Evolutionary conservation across 108 stramenopile species (phyloP), one percentile per base, ranked within the genome.

Genomic region (Pseudonitzschia pungens): DNA sequence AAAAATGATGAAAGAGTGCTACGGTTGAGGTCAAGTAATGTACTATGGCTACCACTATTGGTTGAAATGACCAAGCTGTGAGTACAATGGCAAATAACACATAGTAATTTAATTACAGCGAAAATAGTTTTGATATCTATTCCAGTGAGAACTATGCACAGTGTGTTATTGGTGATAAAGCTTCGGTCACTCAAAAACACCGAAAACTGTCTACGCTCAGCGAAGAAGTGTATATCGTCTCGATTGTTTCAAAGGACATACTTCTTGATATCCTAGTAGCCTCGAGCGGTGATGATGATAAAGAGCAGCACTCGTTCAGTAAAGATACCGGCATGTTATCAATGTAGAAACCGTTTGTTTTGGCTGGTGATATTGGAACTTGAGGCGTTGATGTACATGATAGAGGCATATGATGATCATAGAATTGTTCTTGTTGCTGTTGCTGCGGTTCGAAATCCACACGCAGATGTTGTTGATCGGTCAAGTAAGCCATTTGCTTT

Each of bases 401-500:
- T 15, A 32, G 58, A 15, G 29, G 58, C 20, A 32, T 31, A 14
- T 59, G 58, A 1, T 59, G 58, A 10, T 32, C 32, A 15, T 16
- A 33, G 32, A 59, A 33, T 36, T 36, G 54, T 55, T 2, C n/a
- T 60, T 60, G 33, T 55, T 59, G 67, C 18, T 64, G 69, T 58
- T 28, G 70, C 29, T 71, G 70, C 40, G 60, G 70, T 16, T 58
- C 57, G 57, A 58, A 50, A 14, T 42, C 8, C 18, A 24, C 27
- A 16, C 43, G 50, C 32, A 65, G 75, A 33, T 68, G 63, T 62
- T 80, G 74, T 9, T 68, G 58, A 45, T 75, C 71, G 14, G 66
- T 8, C 53, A 72, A 27, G 45, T 67, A 67, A 12, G 22, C 28
- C 45, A 50, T 48, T 67, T 50, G 43, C 7, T 27, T 44, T 5